Base-by-base conservation (phyloP, 2,329 filamentous ascomycete species). In the Ascochyta clinopodiicola region DNA sequence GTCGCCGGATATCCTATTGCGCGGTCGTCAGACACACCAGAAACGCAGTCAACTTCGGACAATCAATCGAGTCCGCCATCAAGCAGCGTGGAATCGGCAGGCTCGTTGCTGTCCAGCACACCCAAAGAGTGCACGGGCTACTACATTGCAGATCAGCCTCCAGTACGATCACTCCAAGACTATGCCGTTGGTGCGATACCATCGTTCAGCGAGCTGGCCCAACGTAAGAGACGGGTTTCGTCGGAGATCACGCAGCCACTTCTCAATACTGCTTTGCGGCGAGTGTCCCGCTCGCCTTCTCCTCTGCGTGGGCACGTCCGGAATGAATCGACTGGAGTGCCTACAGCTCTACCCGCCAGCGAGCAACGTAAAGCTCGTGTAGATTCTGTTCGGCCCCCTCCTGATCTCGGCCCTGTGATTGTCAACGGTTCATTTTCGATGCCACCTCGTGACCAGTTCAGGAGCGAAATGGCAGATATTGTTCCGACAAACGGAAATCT, bases 71-170 rank as follows among this genome's bases (percentile, higher is more conserved):
- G 67, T 36, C 67, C 68, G 35, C 43, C 51, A 13, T 50, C 60
- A 7, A 56, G 51, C 7, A 64, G 61, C 45, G 57, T 60, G 4
- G 68, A 74, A 35, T 56, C 65, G 8, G 57, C 53, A 2, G 51
- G 49, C 19, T 56, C 62, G 13, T 56, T 64, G 5, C 67, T 75
- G 13, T 72, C 70, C 48, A 73, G 74, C 10, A 74, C 77, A 44
- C 78, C 80, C 1, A 81, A 82, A 61, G 80, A 82, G 56, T 82
- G 82, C 60, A 72, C 81, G 12, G 80, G 80, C 3, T 82, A 82
- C 62, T 80, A 78, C 52, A 71, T 82, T 39, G 76, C 74, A 10
- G 78, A 81, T 24, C 78, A 80, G 40, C 74, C 75, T 43, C 70
- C 71, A 42, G 62, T 69, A 27, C 75, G 73, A 7, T 72, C 76